Evolutionary conservation across 2,329 filamentous ascomycete species (phyloP), one percentile per base, ranked within the genome.

Genomic region (Aspergillus sp.): DNA sequence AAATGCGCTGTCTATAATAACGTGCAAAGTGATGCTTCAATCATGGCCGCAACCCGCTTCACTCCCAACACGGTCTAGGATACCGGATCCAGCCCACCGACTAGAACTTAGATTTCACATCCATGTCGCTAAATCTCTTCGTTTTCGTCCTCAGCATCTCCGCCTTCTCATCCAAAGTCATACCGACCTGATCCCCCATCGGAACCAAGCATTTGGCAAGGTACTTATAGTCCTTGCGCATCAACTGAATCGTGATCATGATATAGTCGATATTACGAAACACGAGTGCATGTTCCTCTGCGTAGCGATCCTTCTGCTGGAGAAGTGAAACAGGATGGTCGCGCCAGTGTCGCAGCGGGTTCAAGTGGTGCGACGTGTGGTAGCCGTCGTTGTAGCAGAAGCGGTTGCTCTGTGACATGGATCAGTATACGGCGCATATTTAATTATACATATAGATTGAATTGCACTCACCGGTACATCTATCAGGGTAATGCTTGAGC

Each of bases 381-480:
- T 91, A 92, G 62, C 90, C 90, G 66, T 92, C 90, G 66, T 93
- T 92, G 81, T 88, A 92, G 76, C 88, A 93, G 73, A 88, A 88
- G 37, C 90, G 87, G 72, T 93, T 93, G 74, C 86, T 90, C 89
- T 91, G 65, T 33, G 41, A 23, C 45, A 35, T 63, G 23, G 61
- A 58, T 52, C n/a, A 50, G 49, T 41, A 21, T 27, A 33, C 7
- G 19, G 6, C 27, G 9, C 35, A n/a, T 15, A 7, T 15, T 0
- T 15, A 15, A 12, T n/a, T 6, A 14, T 15, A 37, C 33, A 1
- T 37, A 37, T 12, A 15, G 15, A 37, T 37, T 37, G 2, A n/a
- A 9, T 19, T 6, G 23, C n/a, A 76, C 86, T 76, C 81, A 91
- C 89, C 6, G 87, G 81, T 6, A 93, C 89, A 67, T 93, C 90